These are phyloP conservation scores for Flaveria robusta DNA, from an alignment of 129 eudicot genomes.

Conservation along the genomic window DNA sequence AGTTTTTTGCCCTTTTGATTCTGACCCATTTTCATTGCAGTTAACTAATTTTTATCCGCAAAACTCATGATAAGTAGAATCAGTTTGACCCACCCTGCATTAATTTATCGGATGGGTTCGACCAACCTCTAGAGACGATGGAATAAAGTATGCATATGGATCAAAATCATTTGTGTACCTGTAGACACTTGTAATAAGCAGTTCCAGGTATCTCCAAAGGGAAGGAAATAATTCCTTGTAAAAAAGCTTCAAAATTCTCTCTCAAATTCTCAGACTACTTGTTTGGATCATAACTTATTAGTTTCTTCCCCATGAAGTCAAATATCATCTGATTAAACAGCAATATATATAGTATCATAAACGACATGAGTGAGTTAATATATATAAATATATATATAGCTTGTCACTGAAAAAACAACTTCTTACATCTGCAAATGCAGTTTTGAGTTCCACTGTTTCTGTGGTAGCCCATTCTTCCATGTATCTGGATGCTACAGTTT, in stretches of 20 bases:
- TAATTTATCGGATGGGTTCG: too few relatives aligned
- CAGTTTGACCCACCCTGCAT: too few relatives aligned
- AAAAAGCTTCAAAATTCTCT: neutral
- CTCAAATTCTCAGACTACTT: neutral
- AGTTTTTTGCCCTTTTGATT: too few relatives aligned
- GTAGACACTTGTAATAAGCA: neutral
- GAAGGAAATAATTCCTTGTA: neutral
- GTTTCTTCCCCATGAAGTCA: conserved; percentile 63
- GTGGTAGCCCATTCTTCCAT: conserved; percentile 52
- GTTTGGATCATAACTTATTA: neutral
- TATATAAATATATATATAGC: neutral
- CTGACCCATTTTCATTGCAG: too few relatives aligned
- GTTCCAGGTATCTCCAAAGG: neutral
- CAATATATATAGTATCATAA: neutral
- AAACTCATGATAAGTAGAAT: too few relatives aligned
- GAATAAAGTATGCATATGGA: too few relatives aligned
- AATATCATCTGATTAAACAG: conserved; percentile 64
- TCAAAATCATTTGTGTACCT: conserved; percentile 31
- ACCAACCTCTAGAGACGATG: too few relatives aligned
- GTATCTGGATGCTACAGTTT: conserved; percentile 42
- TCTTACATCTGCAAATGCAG: conserved; percentile 64
- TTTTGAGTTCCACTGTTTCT: conserved; percentile 53
- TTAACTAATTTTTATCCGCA: too few relatives aligned
- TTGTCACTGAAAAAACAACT: neutral
- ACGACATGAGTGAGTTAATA: neutral